Base-by-base conservation (phyloP, 2,329 filamentous ascomycete species). In the Grosmannia serpens region DNA sequence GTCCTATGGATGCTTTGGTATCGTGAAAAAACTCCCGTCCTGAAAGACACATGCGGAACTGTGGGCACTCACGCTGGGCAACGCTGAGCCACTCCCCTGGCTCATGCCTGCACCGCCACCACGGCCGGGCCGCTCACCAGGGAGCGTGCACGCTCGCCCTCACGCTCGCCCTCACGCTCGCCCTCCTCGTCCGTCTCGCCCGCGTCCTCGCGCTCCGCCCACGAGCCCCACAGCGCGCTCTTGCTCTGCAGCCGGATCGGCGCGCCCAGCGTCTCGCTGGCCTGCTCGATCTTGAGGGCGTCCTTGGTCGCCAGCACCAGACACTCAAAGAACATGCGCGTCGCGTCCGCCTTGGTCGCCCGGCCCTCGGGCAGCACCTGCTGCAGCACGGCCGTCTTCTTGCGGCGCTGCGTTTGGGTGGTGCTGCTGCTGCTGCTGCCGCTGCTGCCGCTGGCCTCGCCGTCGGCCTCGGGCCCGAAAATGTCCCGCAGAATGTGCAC, bases 271-370 rank as follows among this genome's bases (percentile, higher is more conserved):
- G 79, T 68, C 17, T 81, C 81, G 62, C 85, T 77, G 54, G 82
- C 81, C 73, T 99, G 94, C 70, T 97, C 92, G 29, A 97, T 90
- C 74, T 96, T 96, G 74, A 99, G 88, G 31, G 94, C 94, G 70
- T 99, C 94, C 75, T 99, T 99, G 49, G 94, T 99, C 6, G 92
- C 94, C 53, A 99, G 80, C 3, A 99, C 94, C 27, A 99, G 79
- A 58, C 94, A 87, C 74, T 99, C 94, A 67, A 99, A 99, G 76
- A 99, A 99, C 91, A 99, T 96, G 79, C 96, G 96, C 50, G 94
- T 99, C 0, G 94, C 94, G 67, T 97, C 94, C 10, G 88, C 87
- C 71, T 89, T 89, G 64, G 82, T 90, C 0, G 92, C 92, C 61
- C 81, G 82, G 63, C 79, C 75, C 72, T 95, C 89, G 0, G 94